Evolutionary conservation across 2,329 filamentous ascomycete genomes (phyloP).

Genomic region (Fusarium tjaetaba): DNA sequence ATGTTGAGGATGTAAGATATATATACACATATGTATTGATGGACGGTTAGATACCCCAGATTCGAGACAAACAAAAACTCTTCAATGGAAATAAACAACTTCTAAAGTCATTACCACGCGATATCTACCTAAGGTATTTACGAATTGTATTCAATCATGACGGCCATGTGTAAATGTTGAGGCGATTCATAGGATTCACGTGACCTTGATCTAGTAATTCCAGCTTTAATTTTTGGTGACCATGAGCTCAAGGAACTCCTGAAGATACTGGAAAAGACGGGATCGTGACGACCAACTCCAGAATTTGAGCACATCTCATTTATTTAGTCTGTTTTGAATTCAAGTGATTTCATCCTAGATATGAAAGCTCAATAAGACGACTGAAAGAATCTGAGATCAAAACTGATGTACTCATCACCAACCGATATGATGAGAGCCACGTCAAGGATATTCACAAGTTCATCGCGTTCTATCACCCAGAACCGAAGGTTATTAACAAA

Average conservation of each 20-base stretch:
- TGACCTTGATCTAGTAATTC: conserved; percentile 23
- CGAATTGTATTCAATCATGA: background rate
- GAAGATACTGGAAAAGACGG: background rate
- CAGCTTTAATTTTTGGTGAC: conserved; percentile 1
- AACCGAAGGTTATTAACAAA: background rate
- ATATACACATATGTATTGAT: background rate
- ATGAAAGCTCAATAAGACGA: background rate
- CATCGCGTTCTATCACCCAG: background rate
- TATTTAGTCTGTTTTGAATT: background rate
- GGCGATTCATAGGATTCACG: conserved; percentile 25
- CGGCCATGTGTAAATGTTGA: background rate
- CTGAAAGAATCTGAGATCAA: background rate
- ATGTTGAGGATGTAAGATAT: conserved; percentile 57
- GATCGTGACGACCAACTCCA: background rate
- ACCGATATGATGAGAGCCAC: conserved; percentile 3
- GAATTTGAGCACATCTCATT: accelerated
- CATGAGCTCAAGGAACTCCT: background rate
- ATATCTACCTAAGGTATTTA: too few species aligned
- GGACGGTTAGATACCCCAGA: conserved; percentile 23
- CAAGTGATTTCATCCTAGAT: background rate
- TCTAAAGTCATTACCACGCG: background rate
- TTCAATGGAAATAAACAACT: background rate
- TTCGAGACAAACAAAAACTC: background rate
- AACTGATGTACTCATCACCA: background rate
- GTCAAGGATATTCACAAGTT: conserved; percentile 1